Conservation (phyloP, 441 rosid species). For the Croton setiger region DNA sequence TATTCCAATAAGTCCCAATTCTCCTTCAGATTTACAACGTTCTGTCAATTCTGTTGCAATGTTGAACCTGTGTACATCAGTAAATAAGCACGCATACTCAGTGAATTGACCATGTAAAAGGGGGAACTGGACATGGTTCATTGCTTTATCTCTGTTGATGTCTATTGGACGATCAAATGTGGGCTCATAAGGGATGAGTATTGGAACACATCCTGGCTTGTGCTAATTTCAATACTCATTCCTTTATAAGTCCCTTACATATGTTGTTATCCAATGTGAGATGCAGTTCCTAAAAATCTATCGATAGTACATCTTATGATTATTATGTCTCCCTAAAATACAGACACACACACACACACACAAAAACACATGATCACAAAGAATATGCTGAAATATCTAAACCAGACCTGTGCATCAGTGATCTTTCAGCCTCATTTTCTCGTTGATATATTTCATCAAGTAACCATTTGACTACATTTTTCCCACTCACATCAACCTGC, state of each 20-base stretch:
- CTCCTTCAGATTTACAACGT: conserved; percentile 52
- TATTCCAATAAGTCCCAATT: conserved; percentile 51
- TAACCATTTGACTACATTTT: conserved; percentile 53
- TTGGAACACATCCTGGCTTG: too few relatives aligned
- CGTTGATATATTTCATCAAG: conserved; percentile 57
- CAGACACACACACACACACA: too few relatives aligned
- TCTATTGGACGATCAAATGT: too few relatives aligned
- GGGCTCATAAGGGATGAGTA: too few relatives aligned
- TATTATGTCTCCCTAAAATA: conserved; percentile 7
- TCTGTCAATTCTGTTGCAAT: conserved; percentile 62
- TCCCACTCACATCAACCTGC: conserved; percentile 39
- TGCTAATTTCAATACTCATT: too few relatives aligned
- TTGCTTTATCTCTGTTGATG: neutral
- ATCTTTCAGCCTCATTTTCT: conserved; percentile 72
- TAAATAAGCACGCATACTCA: conserved; percentile 9
- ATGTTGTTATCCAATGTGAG: too few relatives aligned
- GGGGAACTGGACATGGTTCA: conserved; percentile 8
- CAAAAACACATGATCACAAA: conserved; percentile 1
- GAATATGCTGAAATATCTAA: conserved; percentile 10
- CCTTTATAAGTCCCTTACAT: too few relatives aligned
- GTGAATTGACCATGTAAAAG: conserved; percentile 5
- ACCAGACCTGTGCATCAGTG: conserved; percentile 63
- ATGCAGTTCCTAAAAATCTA: neutral
- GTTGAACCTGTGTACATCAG: conserved; percentile 46
- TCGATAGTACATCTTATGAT: neutral